Percentiles rank a stretch among this genome's conserved stretches.
Evolutionary conservation across 2,329 filamentous ascomycete genomes (phyloP).

Genomic region (Mycosphaerella sp.): DNA sequence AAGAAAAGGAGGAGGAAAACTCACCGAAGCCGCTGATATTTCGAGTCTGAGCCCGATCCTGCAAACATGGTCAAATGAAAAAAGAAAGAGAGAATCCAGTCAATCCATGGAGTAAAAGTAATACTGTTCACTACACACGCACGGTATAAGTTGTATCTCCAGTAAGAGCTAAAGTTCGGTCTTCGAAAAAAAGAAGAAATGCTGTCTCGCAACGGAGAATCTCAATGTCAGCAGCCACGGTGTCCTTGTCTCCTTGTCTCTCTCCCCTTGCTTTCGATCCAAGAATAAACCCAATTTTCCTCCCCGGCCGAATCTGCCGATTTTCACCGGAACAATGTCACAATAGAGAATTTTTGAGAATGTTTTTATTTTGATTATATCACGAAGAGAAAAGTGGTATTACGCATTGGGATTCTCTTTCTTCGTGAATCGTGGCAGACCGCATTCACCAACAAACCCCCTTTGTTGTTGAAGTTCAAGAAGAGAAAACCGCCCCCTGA

Average conservation of each 20-base stretch:
- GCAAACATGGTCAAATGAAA: background rate
- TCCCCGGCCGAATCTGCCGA: background rate
- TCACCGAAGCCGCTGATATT: constrained; percentile 5
- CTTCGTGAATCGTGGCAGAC: too few species aligned
- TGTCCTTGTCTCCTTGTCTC: constrained; percentile 5
- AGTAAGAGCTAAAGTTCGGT: too few species aligned
- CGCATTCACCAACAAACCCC: too few species aligned
- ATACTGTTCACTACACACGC: background rate
- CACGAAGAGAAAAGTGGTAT: too few species aligned
- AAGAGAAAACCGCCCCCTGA: background rate
- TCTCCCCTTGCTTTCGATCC: constrained; percentile 3
- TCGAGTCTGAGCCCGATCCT: background rate
- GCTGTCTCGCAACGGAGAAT: background rate
- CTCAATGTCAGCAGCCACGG: background rate
- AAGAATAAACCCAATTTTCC: background rate
- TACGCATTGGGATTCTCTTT: too few species aligned
- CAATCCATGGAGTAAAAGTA: too few species aligned
- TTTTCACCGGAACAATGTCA: background rate
- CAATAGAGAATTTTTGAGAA: background rate
- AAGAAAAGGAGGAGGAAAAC: background rate
- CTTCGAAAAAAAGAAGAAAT: too few species aligned
- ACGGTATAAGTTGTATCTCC: too few species aligned
- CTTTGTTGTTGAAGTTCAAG: too few species aligned
- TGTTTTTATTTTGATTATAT: too few species aligned
- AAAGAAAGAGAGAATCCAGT: too few species aligned